A percentile compares a stretch with the other conserved stretches of the same genome.
These are phyloP conservation scores for Thalassiosira mediterranea DNA, from an alignment of 352 stramenopile species.

Conservation along the genomic window DNA sequence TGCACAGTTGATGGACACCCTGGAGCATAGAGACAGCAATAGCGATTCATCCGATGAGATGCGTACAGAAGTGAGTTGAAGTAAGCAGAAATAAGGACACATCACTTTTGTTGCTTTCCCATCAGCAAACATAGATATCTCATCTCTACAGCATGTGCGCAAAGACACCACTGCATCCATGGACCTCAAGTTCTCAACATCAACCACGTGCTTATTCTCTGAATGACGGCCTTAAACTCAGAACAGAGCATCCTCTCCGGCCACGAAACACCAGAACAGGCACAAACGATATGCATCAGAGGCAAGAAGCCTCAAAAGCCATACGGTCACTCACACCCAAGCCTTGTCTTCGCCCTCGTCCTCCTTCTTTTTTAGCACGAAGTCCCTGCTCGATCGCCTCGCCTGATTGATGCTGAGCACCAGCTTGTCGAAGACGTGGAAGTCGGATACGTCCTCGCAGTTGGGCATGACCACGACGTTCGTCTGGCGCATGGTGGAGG, in stretches of 20 bases:
- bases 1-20: conserved; percentile 76
- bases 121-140: no score
- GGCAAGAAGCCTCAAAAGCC: conserved; percentile 52
- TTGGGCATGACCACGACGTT: conserved; percentile 78
- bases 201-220: no score
- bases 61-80: no score
- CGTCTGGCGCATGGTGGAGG: conserved; percentile 69
- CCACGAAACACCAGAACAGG: no score
- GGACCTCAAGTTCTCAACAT: no score
- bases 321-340: not conserved
- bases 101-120: no score
- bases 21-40: conserved; percentile 2
- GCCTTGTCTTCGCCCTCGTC: conserved; percentile 11
- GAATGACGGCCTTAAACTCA: no score
- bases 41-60: conserved; percentile 20
- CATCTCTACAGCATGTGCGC: no score
- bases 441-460: conserved; percentile 57
- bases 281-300: no score
- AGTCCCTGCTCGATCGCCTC: conserved; percentile 63
- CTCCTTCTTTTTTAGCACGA: conserved; percentile 65
- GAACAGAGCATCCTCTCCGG: no score
- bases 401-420: conserved; percentile 71
- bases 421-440: conserved; percentile 67
- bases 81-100: no score
- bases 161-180: no score